Base-by-base conservation (phyloP, 1,284 basidiomycete genomes). In the Takashimella koratensis region DNA sequence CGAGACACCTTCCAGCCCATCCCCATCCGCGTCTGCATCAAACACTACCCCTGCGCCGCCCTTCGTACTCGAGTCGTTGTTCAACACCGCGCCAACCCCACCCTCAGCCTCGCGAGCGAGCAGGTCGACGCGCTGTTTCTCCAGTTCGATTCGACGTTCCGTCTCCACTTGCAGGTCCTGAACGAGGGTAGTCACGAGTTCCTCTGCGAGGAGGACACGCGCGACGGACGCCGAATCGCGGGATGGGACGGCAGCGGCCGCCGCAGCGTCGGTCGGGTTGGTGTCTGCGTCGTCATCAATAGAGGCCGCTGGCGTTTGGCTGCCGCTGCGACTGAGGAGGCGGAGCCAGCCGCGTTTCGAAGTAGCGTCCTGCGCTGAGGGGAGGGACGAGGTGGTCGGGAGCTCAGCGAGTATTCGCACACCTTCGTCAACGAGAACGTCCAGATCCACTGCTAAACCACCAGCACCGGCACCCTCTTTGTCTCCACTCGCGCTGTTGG, bases 81-180 rank as follows among this genome's bases (percentile, higher is more conserved):
- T n/a, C n/a, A n/a, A n/a, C n/a, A n/a, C n/a, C 39, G 30, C 21
- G 51, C 51, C 6, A 12, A 58, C 56, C 13, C 66, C 70, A 4
- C 65, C 60, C 8, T 58, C 66, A 4, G 70, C 70, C 40, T 72
- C 67, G 40, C 67, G 66, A 8, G 74, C 74, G n/a, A 77, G 51
- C 67, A 70, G 71, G 19, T 70, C 69, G 22, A 75, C 68, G 22
- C 72, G 61, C 60, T 74, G 68, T 48, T 70, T 75, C 63, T 85
- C 83, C 11, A 83, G 65, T 25, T 79, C 75, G 48, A 89, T 59
- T 45, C 86, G 74, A 58, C 79, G 79, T 57, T 81, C 79, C 21
- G 81, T 82, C 73, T 90, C 87, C 3, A 66, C 66, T 58, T 85
- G 81, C 43, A 92, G 71, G 66, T 92, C 88, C 45, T 78, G 77